Conservation (phyloP, 164 flowering plant genomes). For the Protea cynaroides region DNA sequence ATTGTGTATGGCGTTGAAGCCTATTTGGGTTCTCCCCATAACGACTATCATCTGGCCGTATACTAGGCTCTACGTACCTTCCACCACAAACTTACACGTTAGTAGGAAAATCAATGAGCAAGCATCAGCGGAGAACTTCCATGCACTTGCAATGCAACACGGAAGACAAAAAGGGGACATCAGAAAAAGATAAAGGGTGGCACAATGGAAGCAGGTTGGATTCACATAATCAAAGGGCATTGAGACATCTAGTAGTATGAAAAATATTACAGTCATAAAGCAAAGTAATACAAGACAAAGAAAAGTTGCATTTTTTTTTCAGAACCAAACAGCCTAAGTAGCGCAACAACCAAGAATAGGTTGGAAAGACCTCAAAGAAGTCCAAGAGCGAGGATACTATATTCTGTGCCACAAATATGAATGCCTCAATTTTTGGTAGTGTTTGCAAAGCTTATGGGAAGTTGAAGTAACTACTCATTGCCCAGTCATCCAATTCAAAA, state of each 20-base stretch:
- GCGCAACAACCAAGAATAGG: no score
- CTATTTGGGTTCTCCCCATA: constrained; percentile 97
- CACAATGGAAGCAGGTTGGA: neutral
- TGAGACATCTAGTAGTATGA: neutral
- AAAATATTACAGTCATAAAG: no score
- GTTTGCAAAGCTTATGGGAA: no score
- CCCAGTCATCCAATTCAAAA: no score
- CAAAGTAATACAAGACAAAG: no score
- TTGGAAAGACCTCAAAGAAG: no score
- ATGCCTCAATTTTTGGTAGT: no score
- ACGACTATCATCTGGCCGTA: constrained; percentile 98
- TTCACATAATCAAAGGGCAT: neutral
- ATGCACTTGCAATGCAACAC: neutral
- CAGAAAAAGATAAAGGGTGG: neutral
- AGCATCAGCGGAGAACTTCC: neutral
- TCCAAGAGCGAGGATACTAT: no score
- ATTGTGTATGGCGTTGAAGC: constrained; percentile 95
- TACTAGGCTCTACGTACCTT: constrained; percentile 95
- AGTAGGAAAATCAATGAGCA: neutral
- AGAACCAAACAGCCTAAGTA: no score
- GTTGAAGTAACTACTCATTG: no score
- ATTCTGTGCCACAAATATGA: no score
- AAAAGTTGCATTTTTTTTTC: no score
- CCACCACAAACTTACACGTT: constrained; percentile 20
- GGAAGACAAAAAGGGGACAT: neutral